Conservation (phyloP, 495 filamentous ascomycete genomes). For the Aspergillus cristatus region DNA sequence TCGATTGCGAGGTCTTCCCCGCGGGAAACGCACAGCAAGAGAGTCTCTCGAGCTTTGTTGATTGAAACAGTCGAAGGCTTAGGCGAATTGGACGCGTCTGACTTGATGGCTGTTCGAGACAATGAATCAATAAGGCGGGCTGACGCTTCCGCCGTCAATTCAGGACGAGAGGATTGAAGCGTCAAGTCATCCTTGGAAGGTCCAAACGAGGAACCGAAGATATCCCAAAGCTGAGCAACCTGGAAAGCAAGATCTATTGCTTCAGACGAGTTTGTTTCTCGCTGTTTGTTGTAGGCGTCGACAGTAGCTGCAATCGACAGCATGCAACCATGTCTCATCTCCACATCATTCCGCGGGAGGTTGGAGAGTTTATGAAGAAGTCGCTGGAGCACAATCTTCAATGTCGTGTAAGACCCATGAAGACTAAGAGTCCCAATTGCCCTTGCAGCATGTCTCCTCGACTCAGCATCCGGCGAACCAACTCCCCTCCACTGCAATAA, state of each 20-base stretch:
- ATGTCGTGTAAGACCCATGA: constrained; percentile 20
- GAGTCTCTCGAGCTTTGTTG: constrained; percentile 27
- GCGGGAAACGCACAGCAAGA: constrained; percentile 35
- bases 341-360: constrained; percentile 50
- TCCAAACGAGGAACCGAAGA: constrained; percentile 25
- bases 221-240: constrained; percentile 28
- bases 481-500: constrained; percentile 85
- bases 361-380: constrained; percentile 35
- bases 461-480: constrained; percentile 61
- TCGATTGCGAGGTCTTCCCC: constrained; percentile 40
- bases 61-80: constrained; percentile 18
- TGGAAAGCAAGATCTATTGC: constrained; percentile 13
- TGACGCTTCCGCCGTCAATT: constrained; percentile 58
- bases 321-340: constrained; percentile 59
- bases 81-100: neutral
- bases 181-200: constrained; percentile 37
- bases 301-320: constrained; percentile 45
- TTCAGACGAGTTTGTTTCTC: constrained; percentile 7
- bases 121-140: constrained; percentile 45
- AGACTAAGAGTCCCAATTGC: constrained; percentile 54
- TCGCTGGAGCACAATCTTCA: constrained; percentile 24
- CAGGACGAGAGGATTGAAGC: constrained; percentile 49
- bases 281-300: constrained; percentile 21
- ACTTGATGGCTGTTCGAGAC: constrained; percentile 11
- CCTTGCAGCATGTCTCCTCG: constrained; percentile 60